These are phyloP conservation scores for Petunia secreta DNA, from an alignment of 257 asterid species.

Conservation along the genomic window DNA sequence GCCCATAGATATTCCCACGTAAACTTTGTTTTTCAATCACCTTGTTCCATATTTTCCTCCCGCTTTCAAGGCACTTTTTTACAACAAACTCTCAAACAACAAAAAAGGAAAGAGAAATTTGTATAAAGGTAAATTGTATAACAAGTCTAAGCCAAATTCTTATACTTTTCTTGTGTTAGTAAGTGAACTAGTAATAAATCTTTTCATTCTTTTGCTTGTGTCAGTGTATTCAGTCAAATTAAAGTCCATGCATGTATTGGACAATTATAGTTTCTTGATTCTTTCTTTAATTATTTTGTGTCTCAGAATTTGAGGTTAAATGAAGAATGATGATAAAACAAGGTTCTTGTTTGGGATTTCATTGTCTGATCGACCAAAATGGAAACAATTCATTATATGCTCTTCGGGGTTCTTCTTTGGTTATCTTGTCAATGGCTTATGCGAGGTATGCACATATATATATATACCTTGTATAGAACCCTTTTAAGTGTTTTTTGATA, in stretches of 20 bases:
- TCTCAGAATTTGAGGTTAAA: constrained; percentile 29
- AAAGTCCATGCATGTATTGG: neutral
- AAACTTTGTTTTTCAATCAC: constrained; percentile 13
- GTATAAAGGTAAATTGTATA: neutral
- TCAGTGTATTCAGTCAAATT: neutral
- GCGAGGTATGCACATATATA: constrained; percentile 53
- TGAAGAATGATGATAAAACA: constrained; percentile 82
- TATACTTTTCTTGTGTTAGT: constrained; percentile 9
- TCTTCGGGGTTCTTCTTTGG: constrained; percentile 94
- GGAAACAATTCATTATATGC: constrained; percentile 89
- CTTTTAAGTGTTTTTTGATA: neutral
- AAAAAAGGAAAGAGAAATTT: neutral
- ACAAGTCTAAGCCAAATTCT: neutral
- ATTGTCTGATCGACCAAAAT: constrained; percentile 63
- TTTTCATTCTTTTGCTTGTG: constrained; percentile 1
- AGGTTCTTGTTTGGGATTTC: constrained; percentile 86
- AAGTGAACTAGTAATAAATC: neutral
- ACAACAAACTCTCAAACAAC: no score
- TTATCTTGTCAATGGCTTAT: constrained; percentile 87
- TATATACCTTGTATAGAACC: neutral
- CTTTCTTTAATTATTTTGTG: neutral
- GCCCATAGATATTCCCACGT: neutral
- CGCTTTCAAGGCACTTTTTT: neutral
- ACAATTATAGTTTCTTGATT: neutral
- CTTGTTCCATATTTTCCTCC: constrained; percentile 1